A percentile compares a stretch with the other conserved stretches of the same genome.
These are phyloP conservation scores for Pyrenophora seminiperda DNA, from an alignment of 2,329 filamentous ascomycete genomes.

Conservation along the genomic window DNA sequence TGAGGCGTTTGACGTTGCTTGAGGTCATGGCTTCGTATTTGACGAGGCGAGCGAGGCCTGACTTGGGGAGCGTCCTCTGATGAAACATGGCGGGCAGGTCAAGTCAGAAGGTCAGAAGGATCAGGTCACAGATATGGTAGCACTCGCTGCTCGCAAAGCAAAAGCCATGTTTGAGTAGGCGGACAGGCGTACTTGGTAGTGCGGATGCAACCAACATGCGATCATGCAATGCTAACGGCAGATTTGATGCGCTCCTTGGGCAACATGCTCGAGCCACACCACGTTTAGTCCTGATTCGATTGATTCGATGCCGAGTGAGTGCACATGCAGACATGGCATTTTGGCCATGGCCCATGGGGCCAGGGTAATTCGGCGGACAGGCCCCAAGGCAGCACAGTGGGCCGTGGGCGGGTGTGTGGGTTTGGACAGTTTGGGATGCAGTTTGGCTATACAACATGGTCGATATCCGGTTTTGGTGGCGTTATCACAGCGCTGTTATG, in stretches of 20 bases:
- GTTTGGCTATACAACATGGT: conserved; percentile 13
- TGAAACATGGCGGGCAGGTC: conserved; percentile 2
- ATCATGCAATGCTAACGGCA: conserved; percentile 15
- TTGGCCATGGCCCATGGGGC: neutral
- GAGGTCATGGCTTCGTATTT: conserved; percentile 16
- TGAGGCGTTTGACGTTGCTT: conserved; percentile 12
- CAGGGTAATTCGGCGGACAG: conserved; percentile 15
- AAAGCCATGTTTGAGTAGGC: neutral
- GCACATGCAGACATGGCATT: conserved; percentile 5
- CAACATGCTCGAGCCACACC: conserved; percentile 21
- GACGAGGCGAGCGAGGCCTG: neutral
- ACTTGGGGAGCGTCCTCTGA: conserved; percentile 8
- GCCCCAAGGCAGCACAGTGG: conserved; percentile 9
- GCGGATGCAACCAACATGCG: conserved; percentile 8
- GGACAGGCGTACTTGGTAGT: too few species aligned
- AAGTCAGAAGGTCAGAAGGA: neutral
- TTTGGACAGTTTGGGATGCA: conserved; percentile 20
- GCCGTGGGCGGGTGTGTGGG: conserved; percentile 20
- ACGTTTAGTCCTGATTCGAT: conserved; percentile 26
- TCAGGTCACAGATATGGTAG: conserved; percentile 9
- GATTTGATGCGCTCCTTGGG: too few species aligned
- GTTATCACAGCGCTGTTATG: conserved; percentile 27
- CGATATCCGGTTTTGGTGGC: conserved; percentile 30
- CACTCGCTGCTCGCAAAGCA: conserved; percentile 4
- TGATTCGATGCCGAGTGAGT: too few species aligned